Base-by-base conservation (phyloP, 805 yeast species). In the Saccharomycopsis sp. region DNA sequence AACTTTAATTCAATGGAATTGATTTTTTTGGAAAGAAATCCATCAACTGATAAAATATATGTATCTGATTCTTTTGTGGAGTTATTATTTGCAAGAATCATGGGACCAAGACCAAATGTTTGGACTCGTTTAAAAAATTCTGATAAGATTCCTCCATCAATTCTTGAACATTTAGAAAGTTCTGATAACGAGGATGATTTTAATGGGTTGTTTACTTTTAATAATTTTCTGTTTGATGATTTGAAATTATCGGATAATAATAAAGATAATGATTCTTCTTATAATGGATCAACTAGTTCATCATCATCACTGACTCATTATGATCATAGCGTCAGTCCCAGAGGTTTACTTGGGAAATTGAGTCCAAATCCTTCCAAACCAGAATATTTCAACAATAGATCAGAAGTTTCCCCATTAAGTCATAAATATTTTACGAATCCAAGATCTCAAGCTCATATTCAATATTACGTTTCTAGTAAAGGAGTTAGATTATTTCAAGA, bases 351-450 rank as follows among this genome's bases (percentile, higher is more conserved):
- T n/a, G n/a, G n/a, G n/a, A 23, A 23, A 23, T 31, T 17, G 34
- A 6, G 13, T n/a, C 13, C 5, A 9, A 6, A 15, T 19, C 31
- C 34, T 20, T 21, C 20, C 15, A 25, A 20, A 21, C 14, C 21
- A n/a, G 12, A 23, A n/a, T 13, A 23, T n/a, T 30, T 23, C 14
- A 17, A 29, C 8, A 5, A 27, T 20, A 19, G 18, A 19, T 21
- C 8, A 13, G n/a, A n/a, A n/a, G n/a, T n/a, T n/a, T 76, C 84
- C 4, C 94, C 95, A 0, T 77, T 80, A 48, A 72, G 74, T 41
- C 94, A 84, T 52, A 67, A 72, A 31, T 84, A 72, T 52, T 86
- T 86, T 61, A 77, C 89, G 3, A 88, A 88, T 51, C 96, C 96
- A 0, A 94, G 82, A 53, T 81, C 94, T 0, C 89, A 82, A 48